Evolutionary conservation across 352 stramenopile species (phyloP), one percentile per base, ranked within the genome.

Genomic region (Elongisporangium prolatum): DNA sequence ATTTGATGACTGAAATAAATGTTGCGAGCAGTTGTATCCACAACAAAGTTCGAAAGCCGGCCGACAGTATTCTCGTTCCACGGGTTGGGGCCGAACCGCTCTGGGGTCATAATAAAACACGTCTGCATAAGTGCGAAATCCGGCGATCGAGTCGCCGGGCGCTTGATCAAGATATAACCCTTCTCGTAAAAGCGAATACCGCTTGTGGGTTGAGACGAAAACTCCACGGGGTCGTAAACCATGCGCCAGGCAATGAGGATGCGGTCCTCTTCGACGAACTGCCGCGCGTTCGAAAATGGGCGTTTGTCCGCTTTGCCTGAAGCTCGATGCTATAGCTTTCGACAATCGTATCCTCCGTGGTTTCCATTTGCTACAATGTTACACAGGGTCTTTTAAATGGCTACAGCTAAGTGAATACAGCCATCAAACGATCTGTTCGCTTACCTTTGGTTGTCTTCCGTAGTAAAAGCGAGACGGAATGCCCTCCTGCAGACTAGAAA

Each of bases 241-340:
- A 78, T 75, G 22, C 66, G 72, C 77, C 77, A 90, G 22, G 75
- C 73, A 24, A 90, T 79, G 50, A 90, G 72, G 20, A 84, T 62
- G 20, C 74, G 74, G 58, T 86, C 72, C 13, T 67, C 21, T 48
- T 87, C 75, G n/a, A 80, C 65, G 64, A 83, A 87, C n/a, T 74
- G 70, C 3, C 78, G 70, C 37, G 86, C 70, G 86, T 73, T 4
- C 65, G 63, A 63, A 87, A 88, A 21, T 84, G 61, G 18, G 70
- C 72, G 9, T 59, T 73, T 17, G 61, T 79, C 24, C 74, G 62
- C 10, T 82, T 77, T 3, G 68, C 68, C 49, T 77, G 62, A 38
- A 87, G 65, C 61, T 82, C 71, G 0, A 90, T 62, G 20, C 72
- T 70, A 61, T 86, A 83, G 61, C 74, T 80, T 60, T 90, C 80